Evolutionary conservation across 2,329 filamentous ascomycete genomes (phyloP).

Genomic region (Cordyceps militaris): DNA sequence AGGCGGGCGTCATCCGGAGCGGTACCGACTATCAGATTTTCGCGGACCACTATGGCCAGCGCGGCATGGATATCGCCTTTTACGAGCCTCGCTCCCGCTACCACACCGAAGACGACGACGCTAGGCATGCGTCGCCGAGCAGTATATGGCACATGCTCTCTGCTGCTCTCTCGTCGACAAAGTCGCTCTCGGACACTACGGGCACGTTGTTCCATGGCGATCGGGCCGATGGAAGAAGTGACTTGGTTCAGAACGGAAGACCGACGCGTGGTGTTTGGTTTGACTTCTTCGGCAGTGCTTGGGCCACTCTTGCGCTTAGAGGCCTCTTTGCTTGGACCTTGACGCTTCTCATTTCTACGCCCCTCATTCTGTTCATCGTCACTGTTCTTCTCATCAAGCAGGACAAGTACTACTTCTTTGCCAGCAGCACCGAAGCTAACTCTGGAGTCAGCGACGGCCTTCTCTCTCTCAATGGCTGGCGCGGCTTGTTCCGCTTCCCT

Average conservation of each 20-base stretch:
- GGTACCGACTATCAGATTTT: slow-evolving; percentile 89
- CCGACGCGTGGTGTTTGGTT: slow-evolving; percentile 81
- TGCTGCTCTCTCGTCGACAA: slow-evolving; percentile 66
- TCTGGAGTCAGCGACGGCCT: slow-evolving; percentile 52
- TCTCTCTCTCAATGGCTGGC: slow-evolving; percentile 64
- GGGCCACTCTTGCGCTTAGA: slow-evolving; percentile 71
- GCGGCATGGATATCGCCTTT: slow-evolving; percentile 88
- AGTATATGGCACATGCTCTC: slow-evolving; percentile 95
- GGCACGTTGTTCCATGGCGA: slow-evolving; percentile 59
- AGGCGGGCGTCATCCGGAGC: slow-evolving; percentile 68
- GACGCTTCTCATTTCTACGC: slow-evolving; percentile 71
- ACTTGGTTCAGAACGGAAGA: slow-evolving; percentile 58
- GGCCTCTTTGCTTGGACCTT: slow-evolving; percentile 86
- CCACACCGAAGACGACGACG: slow-evolving; percentile 85
- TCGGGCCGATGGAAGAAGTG: slow-evolving; percentile 45
- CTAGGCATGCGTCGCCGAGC: slow-evolving; percentile 62
- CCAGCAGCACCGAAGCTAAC: slow-evolving; percentile 49
- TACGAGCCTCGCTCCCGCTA: slow-evolving; percentile 80
- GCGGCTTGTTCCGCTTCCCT: slow-evolving; percentile 79
- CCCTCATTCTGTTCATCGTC: slow-evolving; percentile 63
- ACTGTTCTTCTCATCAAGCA: slow-evolving; percentile 60
- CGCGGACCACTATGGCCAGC: slow-evolving; percentile 66
- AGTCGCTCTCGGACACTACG: slow-evolving; percentile 61
- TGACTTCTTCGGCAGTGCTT: slow-evolving; percentile 74
- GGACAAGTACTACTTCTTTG: slow-evolving; percentile 87